Evolutionary conservation across 768 basidiomycete species (phyloP).

Genomic region (Boletus vinaceobasis): DNA sequence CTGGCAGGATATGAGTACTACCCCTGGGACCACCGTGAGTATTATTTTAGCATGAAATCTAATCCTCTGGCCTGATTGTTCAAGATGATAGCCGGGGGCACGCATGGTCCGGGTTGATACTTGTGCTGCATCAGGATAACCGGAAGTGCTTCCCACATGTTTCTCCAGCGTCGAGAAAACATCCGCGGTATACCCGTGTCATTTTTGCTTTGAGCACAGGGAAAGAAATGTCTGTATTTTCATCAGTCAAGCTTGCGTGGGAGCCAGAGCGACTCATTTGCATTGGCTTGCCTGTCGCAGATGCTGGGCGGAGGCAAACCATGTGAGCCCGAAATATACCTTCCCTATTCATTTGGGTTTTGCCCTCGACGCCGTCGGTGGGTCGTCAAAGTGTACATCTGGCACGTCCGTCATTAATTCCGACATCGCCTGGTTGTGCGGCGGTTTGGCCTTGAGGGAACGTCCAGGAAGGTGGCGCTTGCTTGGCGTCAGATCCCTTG

Average conservation of each 20-base stretch:
- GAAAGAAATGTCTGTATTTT: neutral
- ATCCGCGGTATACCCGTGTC: neutral
- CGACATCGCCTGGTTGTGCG: too few species aligned
- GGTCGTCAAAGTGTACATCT: neutral
- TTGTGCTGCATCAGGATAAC: neutral
- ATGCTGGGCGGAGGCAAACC: neutral
- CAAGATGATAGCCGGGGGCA: neutral
- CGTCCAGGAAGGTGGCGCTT: neutral
- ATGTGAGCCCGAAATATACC: neutral
- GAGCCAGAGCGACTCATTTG: neutral
- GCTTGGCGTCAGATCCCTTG: neutral
- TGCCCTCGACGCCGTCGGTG: neutral
- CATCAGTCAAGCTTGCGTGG: too few species aligned
- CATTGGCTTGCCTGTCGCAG: neutral
- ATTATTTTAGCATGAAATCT: neutral
- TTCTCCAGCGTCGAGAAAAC: neutral
- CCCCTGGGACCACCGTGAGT: neutral
- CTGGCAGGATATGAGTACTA: neutral
- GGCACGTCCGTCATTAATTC: neutral
- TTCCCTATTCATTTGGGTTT: neutral
- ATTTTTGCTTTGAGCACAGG: neutral
- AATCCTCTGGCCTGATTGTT: neutral
- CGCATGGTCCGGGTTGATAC: neutral
- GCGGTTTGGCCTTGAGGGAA: neutral
- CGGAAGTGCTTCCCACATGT: neutral